A percentile compares a stretch with the other conserved stretches of the same genome.
phyloP scores from a whole-genome alignment of 257 asterid genomes.

The Nemophila menziesii region DNA sequence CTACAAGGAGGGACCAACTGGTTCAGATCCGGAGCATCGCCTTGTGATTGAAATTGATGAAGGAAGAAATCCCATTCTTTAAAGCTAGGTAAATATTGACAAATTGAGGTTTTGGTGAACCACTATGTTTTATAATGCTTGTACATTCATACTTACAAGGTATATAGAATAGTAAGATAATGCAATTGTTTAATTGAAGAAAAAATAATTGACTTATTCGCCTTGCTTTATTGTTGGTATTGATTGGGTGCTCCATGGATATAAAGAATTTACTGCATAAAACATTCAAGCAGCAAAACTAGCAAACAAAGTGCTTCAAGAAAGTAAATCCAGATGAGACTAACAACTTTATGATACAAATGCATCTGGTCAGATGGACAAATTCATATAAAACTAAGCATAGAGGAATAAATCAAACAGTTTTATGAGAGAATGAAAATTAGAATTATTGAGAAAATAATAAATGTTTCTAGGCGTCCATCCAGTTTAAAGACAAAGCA shows the following conservation, averaged over 20 bases:
- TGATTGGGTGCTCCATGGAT: background rate
- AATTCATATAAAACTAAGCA: no score
- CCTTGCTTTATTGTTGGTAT: background rate
- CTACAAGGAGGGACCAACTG: constrained; percentile 87
- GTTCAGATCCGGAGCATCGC: constrained; percentile 59
- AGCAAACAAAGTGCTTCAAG: constrained; percentile 22
- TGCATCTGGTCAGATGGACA: no score
- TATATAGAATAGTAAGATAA: background rate
- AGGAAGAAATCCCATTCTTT: constrained; percentile 89
- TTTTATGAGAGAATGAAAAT: no score
- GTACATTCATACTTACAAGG: background rate
- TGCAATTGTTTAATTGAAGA: background rate
- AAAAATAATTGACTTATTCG: background rate
- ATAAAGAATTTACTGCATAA: constrained; percentile 11
- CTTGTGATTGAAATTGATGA: constrained; percentile 72
- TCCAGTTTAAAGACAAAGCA: no score
- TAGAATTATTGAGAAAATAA: no score
- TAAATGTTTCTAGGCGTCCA: no score
- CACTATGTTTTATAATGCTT: background rate
- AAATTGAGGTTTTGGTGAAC: constrained; percentile 5
- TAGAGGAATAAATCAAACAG: no score
- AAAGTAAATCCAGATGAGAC: no score
- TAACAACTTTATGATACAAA: no score
- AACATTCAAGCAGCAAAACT: constrained; percentile 27
- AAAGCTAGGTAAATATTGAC: constrained; percentile 25